Evolutionary conservation across 257 asterid genomes (phyloP), one percentile per base, ranked within the genome.

Genomic region (Asclepias syriaca): DNA sequence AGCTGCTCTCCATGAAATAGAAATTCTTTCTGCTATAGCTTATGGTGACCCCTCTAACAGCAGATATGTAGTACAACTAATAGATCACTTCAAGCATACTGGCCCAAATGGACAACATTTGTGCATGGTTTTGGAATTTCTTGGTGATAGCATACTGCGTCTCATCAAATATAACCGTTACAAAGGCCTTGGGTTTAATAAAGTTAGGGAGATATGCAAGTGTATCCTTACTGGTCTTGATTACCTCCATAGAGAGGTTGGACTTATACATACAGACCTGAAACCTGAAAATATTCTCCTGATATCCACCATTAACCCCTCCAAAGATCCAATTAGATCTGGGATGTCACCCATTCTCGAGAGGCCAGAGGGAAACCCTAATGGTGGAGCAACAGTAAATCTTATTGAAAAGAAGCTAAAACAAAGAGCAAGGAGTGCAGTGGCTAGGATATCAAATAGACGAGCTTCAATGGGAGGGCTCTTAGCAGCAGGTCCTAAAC

Each of bases 31-130:
- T 72, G 96, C 95, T 60, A 84, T 95, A 73, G 86, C 98, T 75
- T 68, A 80, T 39, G 96, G 97, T 74, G 98, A 95, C 74, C 79
- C 87, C 65, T 79, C 91, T 6, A 90, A 86, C 34, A 75, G 54
- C 45, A 92, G 87, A 75, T 95, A 65, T 56, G 92, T 90, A 68
- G 96, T 95, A 74, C 85, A 81, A 58, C 82, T 95, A 71, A 74
- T 88, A 56, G 99, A 95, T 78, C 96, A 92, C 82, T 95, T 92
- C 72, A 95, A 87, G 86, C 99, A 95, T 69, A 39, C 85, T 24
- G 99, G 99, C 77, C 99, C 99, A 37, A 95, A 95, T 68, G 98
- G 99, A 66, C 99, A 95, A 83, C 99, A 95, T 79, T 75, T 85
- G 66, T 95, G 99, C 87, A 95, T 95, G 99, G 99, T 85, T 70